A percentile compares a stretch with the other conserved stretches of the same genome.
These are phyloP conservation scores for Perilla frutescens DNA, from an alignment of 257 asterid species.

Conservation along the genomic window DNA sequence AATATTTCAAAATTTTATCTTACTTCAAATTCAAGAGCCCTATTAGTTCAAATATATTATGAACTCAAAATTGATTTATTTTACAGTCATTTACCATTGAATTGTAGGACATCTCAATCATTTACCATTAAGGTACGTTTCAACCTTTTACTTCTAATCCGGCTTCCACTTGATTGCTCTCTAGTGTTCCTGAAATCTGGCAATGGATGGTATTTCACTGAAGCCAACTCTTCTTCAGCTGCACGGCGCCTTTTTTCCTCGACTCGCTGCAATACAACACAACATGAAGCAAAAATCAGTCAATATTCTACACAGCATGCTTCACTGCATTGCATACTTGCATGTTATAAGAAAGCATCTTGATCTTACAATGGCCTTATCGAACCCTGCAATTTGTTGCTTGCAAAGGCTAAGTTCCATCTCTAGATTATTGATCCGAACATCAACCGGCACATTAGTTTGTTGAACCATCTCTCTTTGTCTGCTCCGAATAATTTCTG, in stretches of 20 bases:
- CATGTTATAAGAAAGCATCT: slow-evolving; percentile 36
- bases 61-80: no score
- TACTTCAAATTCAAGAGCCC: no score
- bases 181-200: slow-evolving; percentile 41
- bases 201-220: slow-evolving; percentile 79
- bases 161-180: slow-evolving; percentile 33
- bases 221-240: slow-evolving; percentile 67
- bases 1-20: no score
- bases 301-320: slow-evolving; percentile 9
- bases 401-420: slow-evolving; percentile 93
- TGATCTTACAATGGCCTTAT: slow-evolving; percentile 74
- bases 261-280: slow-evolving; percentile 50
- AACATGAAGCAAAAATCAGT: slow-evolving; percentile 18
- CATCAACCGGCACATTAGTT: slow-evolving; percentile 62
- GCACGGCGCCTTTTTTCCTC: slow-evolving; percentile 59
- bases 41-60: no score
- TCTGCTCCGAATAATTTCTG: slow-evolving; percentile 72
- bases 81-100: no score
- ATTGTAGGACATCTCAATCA: neutral
- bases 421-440: slow-evolving; percentile 68
- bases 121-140: slow-evolving; percentile 43
- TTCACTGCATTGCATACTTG: neutral
- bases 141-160: slow-evolving; percentile 53
- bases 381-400: slow-evolving; percentile 69
- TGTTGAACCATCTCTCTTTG: slow-evolving; percentile 80